Conservation (phyloP, 2,329 filamentous ascomycete genomes). For the Amauroascus niger region DNA sequence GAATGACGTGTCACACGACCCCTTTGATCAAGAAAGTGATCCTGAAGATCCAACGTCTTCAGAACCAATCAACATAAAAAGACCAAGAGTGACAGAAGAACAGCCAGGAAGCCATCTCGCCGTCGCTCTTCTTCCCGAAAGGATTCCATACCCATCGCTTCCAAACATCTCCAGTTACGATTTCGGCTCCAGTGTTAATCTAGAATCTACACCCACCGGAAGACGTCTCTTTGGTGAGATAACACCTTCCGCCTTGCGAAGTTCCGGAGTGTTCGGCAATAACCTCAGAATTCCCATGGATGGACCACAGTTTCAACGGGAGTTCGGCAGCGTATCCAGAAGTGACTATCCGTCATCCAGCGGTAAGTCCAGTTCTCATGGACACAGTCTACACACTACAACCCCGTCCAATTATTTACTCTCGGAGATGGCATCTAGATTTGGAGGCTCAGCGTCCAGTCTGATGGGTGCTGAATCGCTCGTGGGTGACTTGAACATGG, state of each 20-base stretch:
- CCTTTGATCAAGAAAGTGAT: slow-evolving; percentile 29
- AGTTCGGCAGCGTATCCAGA: slow-evolving; percentile 17
- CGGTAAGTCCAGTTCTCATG: slow-evolving; percentile 11
- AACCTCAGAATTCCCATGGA: slow-evolving; percentile 23
- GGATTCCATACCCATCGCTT: slow-evolving; percentile 37
- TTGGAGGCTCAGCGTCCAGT: slow-evolving; percentile 36
- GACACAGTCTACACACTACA: slow-evolving; percentile 9
- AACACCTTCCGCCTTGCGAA: slow-evolving; percentile 45
- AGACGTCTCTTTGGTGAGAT: slow-evolving; percentile 53
- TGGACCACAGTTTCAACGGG: slow-evolving; percentile 17
- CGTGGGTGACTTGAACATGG: slow-evolving; percentile 41
- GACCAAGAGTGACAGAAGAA: slow-evolving; percentile 13
- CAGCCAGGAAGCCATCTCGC: slow-evolving; percentile 8
- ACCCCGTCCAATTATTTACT: slow-evolving; percentile 13
- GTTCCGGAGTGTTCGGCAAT: slow-evolving; percentile 41
- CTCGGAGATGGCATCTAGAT: slow-evolving; percentile 19
- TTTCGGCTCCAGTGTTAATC: slow-evolving; percentile 18
- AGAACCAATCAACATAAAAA: slow-evolving; percentile 13
- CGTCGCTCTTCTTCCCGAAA: slow-evolving; percentile 17
- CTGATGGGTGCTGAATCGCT: slow-evolving; percentile 41
- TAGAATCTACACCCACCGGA: slow-evolving; percentile 17
- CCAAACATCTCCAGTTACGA: slow-evolving; percentile 32
- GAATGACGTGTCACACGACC: slow-evolving; percentile 33
- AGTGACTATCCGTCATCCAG: slow-evolving; percentile 31
- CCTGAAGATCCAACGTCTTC: slow-evolving; percentile 24